Percentiles rank a stretch among this genome's conserved stretches.
Conservation (phyloP, 345 rosid genomes). For the Syzygium aromaticum region DNA sequence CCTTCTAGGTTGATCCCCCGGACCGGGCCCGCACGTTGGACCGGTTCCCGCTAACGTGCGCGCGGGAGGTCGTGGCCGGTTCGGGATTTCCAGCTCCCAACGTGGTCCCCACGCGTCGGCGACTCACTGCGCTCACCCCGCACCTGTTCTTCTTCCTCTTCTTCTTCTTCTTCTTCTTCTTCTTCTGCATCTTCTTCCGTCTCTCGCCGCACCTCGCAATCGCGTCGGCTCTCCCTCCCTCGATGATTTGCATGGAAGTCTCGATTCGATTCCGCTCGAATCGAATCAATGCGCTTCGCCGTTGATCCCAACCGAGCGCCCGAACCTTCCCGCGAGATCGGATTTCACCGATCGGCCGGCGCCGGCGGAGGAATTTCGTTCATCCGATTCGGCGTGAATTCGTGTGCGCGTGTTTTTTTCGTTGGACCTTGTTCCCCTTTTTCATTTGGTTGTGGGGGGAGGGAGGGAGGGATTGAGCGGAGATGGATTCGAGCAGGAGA, state of each 20-base stretch:
- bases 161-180: background rate
- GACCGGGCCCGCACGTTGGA: background rate
- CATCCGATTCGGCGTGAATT: background rate
- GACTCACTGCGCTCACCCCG: background rate
- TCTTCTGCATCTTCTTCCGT: background rate
- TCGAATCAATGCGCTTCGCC: background rate
- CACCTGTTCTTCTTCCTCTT: background rate
- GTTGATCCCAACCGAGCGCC: background rate
- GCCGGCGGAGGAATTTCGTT: background rate
- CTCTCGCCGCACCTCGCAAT: background rate
- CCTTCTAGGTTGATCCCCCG: no score
- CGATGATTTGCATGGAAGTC: background rate
- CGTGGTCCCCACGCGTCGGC: background rate
- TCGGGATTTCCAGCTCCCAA: background rate
- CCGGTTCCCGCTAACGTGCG: background rate
- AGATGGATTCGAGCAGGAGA: constrained; percentile 95
- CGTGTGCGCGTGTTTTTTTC: background rate
- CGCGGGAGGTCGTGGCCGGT: background rate
- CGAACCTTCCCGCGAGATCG: background rate
- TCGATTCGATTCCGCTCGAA: background rate
- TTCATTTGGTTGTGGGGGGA: no score
- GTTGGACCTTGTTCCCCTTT: no score
- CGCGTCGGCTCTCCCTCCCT: background rate
- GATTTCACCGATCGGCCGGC: background rate
- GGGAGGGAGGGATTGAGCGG: background rate